Conservation (phyloP, 768 basidiomycete genomes). For the Chalciporus piperatus region DNA sequence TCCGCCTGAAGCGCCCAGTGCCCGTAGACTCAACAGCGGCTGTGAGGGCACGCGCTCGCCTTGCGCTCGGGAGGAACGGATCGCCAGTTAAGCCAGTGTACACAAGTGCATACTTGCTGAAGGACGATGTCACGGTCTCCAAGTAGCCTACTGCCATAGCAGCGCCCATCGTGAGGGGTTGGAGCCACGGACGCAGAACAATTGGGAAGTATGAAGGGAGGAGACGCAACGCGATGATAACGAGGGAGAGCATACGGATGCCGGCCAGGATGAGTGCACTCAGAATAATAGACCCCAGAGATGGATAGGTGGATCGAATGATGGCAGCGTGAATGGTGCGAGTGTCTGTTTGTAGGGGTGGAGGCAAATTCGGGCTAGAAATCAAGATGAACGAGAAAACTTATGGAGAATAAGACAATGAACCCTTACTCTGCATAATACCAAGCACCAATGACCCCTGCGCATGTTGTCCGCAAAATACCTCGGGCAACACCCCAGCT, state of each 20-base stretch:
- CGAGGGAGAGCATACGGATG: slow-evolving; percentile 55
- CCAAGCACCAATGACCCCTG: slow-evolving; percentile 89
- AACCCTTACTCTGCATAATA: slow-evolving; percentile 67
- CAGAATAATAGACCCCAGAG: slow-evolving; percentile 75
- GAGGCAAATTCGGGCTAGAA: slow-evolving; percentile 27
- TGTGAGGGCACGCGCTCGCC: slow-evolving; percentile 56
- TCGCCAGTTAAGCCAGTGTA: slow-evolving; percentile 78
- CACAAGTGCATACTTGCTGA: slow-evolving; percentile 65
- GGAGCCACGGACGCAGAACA: slow-evolving; percentile 40
- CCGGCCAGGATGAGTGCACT: slow-evolving; percentile 74
- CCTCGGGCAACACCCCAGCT: slow-evolving; percentile 79
- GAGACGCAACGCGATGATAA: slow-evolving; percentile 50
- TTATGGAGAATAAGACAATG: neutral
- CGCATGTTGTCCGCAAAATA: slow-evolving; percentile 67
- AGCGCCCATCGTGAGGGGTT: slow-evolving; percentile 36
- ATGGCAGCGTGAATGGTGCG: slow-evolving; percentile 77
- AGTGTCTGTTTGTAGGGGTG: slow-evolving; percentile 52
- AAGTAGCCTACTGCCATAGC: slow-evolving; percentile 42
- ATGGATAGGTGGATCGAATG: slow-evolving; percentile 75
- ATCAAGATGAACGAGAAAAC: slow-evolving; percentile 7
- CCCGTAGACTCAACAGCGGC: slow-evolving; percentile 49
- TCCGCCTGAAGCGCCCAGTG: slow-evolving; percentile 40
- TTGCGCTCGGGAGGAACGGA: slow-evolving; percentile 57
- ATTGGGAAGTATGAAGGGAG: slow-evolving; percentile 52
- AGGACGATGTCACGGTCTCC: slow-evolving; percentile 45